Base-by-base conservation (phyloP, 2,329 filamentous ascomycete genomes). In the Ophiostoma triangulosporum region DNA sequence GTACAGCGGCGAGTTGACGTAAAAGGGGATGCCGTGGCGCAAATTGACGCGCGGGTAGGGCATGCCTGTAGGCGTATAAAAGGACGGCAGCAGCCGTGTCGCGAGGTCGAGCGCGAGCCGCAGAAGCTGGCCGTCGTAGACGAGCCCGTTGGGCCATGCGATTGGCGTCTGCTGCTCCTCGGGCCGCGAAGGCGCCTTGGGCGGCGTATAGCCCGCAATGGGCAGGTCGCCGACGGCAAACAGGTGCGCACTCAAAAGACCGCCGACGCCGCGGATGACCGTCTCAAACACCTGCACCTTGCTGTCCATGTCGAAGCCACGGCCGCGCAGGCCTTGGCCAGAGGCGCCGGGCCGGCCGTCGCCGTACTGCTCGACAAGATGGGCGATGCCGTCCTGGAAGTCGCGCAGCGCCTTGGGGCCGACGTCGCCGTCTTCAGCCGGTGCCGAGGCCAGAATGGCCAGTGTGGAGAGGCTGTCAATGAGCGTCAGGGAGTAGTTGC, bases 241-340 rank as follows among this genome's bases (percentile, higher is more conserved):
- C 40, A 96, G 71, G 69, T 98, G 93, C 2, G 91, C 89, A 63
- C 90, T 96, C 59, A 98, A 70, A 54, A 98, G 72, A 0, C 93
- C 93, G 14, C 93, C 93, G 46, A 95, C 79, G 15, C 91, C 93
- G 55, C 93, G 79, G 61, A 98, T 98, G 33, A 95, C 91, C 0
- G 91, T 97, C 71, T 98, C 93, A 64, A 98, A 98, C 36, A 98
- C 88, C 69, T 98, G 91, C 2, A 98, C 93, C 69, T 97, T 98
- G 71, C 90, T 95, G 68, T 98, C 91, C 38, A 95, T 73, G 66
- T 98, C 88, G 63, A 98, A 98, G 0, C 89, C 93, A 53, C 81
- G 78, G 3, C 83, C 82, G 58, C 88, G 76, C 54, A 77, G 73
- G 3, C 91, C 91, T 63, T 79, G 75, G 6, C 86, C 88, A 5